Evolutionary conservation across 306 rosid species (phyloP).

Genomic region (Alnus glutinosa): DNA sequence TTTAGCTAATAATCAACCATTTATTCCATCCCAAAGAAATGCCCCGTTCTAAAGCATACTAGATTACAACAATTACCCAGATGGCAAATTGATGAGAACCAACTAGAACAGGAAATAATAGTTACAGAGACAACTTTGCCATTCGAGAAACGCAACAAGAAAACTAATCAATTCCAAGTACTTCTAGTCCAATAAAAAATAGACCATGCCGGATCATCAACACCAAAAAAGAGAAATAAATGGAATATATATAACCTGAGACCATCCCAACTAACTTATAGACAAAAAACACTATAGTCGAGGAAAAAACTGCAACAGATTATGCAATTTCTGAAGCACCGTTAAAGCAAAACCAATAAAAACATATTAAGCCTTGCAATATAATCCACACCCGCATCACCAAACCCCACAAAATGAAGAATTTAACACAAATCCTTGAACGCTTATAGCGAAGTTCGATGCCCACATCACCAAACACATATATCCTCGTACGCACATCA

Average conservation of each 20-base stretch:
- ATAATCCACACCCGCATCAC: neutral
- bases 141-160: neutral
- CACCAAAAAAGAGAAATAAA: neutral
- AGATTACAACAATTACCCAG: neutral
- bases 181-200: neutral
- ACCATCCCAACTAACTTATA: neutral
- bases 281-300: conserved; percentile 1
- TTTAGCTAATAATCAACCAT: neutral
- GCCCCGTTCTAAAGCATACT: neutral
- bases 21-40: neutral
- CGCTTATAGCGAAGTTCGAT: neutral
- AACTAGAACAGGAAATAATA: neutral
- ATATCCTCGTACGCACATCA: neutral
- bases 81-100: conserved; percentile 1
- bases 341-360: neutral
- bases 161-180: neutral
- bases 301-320: neutral
- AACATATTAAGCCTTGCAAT: neutral
- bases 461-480: conserved; percentile 12
- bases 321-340: neutral
- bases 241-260: neutral
- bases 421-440: conserved; percentile 1
- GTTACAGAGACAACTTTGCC: neutral
- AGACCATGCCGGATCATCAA: neutral
- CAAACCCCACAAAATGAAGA: neutral